phyloP scores from a whole-genome alignment of 2,329 filamentous ascomycete genomes.

The Trichoderma sp. region DNA sequence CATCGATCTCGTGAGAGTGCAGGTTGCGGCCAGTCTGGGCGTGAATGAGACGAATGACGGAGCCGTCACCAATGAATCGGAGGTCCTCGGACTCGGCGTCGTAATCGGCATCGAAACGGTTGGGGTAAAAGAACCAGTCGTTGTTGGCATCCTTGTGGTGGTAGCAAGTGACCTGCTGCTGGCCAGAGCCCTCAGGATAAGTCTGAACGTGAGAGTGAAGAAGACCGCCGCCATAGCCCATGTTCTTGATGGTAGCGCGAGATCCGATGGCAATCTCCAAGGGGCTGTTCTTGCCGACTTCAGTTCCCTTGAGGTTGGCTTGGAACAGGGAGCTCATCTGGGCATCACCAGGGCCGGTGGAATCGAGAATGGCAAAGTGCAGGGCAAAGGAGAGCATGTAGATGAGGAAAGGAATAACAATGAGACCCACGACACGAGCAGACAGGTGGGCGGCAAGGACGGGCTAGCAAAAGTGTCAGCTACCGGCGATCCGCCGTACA shows the following conservation, averaged over 20 bases:
- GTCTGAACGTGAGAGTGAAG: slow-evolving; percentile 96
- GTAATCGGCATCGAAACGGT: slow-evolving; percentile 72
- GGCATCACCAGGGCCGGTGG: slow-evolving; percentile 93
- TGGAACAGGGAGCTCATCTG: slow-evolving; percentile 99
- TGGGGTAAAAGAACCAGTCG: slow-evolving; percentile 99
- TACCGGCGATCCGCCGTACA: not conserved
- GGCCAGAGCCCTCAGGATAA: slow-evolving; percentile 85
- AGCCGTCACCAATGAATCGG: slow-evolving; percentile 73
- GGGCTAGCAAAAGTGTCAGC: slow-evolving; percentile 32
- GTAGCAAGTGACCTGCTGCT: slow-evolving; percentile 98
- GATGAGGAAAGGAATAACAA: slow-evolving; percentile 81
- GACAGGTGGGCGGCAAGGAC: slow-evolving; percentile 74
- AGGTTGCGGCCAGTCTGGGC: slow-evolving; percentile 95
- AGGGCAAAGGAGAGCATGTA: slow-evolving; percentile 95
- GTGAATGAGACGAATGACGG: slow-evolving; percentile 82
- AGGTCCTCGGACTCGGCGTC: slow-evolving; percentile 63
- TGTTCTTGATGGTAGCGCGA: slow-evolving; percentile 92
- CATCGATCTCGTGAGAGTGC: slow-evolving; percentile 87
- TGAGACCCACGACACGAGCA: slow-evolving; percentile 80
- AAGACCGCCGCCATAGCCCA: slow-evolving; percentile 96
- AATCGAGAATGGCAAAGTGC: slow-evolving; percentile 91
- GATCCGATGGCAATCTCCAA: slow-evolving; percentile 89
- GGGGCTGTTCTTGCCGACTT: slow-evolving; percentile 91
- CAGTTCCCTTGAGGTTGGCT: slow-evolving; percentile 88
- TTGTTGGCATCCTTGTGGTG: slow-evolving; percentile 99